Conservation (phyloP, 2,329 filamentous ascomycete species). For the Aspergillus sojae region DNA sequence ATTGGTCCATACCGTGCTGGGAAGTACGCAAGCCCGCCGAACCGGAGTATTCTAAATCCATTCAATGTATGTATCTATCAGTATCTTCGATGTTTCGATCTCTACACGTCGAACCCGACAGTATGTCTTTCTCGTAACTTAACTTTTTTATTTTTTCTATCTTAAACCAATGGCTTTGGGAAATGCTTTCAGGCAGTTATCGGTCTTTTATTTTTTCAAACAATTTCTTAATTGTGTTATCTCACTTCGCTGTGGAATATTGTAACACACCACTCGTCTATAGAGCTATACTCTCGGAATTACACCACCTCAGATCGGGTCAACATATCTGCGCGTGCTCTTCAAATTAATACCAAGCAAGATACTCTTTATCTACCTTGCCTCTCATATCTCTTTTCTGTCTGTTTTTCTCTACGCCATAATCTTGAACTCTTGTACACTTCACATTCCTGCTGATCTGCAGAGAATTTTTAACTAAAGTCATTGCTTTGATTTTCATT, state of each 20-base stretch:
- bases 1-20: constrained; percentile 27
- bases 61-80: not conserved
- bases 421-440: not conserved
- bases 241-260: not conserved
- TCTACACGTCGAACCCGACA: not conserved
- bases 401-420: constrained; percentile 6
- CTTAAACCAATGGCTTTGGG: not conserved
- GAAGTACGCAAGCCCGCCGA: constrained; percentile 25
- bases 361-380: not conserved
- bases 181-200: not conserved
- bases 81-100: not conserved
- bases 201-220: too few relatives aligned
- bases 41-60: not conserved
- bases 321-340: constrained; percentile 11
- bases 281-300: constrained; percentile 7
- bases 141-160: not conserved
- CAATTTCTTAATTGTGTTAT: not conserved
- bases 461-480: constrained; percentile 7
- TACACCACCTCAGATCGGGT: constrained; percentile 7
- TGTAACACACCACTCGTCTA: constrained; percentile 5
- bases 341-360: constrained; percentile 2
- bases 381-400: constrained; percentile 13
- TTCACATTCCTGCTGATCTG: constrained; percentile 9
- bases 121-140: not conserved
- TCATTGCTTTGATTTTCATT: not conserved